These are phyloP conservation scores for Tolypocladium ophioglossoides DNA, from an alignment of 2,329 filamentous ascomycete species.

Conservation along the genomic window DNA sequence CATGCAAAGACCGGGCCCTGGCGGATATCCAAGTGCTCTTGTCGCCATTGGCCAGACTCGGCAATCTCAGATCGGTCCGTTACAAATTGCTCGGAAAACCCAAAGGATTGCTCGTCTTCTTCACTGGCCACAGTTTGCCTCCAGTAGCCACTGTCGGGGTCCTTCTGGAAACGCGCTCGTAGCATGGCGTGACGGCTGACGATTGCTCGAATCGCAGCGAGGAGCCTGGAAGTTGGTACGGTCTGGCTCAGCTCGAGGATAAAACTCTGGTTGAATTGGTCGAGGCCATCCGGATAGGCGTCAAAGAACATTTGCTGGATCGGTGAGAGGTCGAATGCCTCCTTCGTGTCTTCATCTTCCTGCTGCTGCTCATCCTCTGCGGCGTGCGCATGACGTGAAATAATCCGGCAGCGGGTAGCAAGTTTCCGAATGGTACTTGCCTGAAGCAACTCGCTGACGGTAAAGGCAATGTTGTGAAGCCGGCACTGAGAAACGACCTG, in stretches of 20 bases:
- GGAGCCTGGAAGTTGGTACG: slow-evolving; percentile 7
- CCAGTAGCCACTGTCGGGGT: slow-evolving; percentile 4
- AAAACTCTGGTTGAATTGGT: slow-evolving; percentile 35
- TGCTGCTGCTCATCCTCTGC: background rate
- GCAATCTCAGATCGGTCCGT: background rate
- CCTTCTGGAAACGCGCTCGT: slow-evolving; percentile 18
- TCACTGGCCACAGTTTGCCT: slow-evolving; percentile 12
- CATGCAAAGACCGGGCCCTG: slow-evolving; percentile 10
- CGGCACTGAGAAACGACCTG: slow-evolving; percentile 27
- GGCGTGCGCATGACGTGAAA: background rate
- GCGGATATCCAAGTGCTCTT: slow-evolving; percentile 5
- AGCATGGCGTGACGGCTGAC: slow-evolving; percentile 24
- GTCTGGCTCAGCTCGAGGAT: slow-evolving; percentile 18
- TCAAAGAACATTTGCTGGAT: slow-evolving; percentile 33
- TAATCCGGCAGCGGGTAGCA: slow-evolving; percentile 1
- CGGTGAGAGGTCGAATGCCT: slow-evolving; percentile 29
- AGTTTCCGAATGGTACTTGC: slow-evolving; percentile 18
- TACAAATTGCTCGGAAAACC: slow-evolving; percentile 1
- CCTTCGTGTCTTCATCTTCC: slow-evolving; percentile 10
- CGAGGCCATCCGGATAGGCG: slow-evolving; percentile 15
- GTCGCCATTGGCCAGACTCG: background rate
- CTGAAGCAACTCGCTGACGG: slow-evolving; percentile 21
- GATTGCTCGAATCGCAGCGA: slow-evolving; percentile 12
- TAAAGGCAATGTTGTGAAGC: slow-evolving; percentile 15
- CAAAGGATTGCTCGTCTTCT: background rate